A percentile compares a stretch with the other conserved stretches of the same genome.
phyloP scores from a whole-genome alignment of 2,329 filamentous ascomycete genomes.

The Cadophora gregata region DNA sequence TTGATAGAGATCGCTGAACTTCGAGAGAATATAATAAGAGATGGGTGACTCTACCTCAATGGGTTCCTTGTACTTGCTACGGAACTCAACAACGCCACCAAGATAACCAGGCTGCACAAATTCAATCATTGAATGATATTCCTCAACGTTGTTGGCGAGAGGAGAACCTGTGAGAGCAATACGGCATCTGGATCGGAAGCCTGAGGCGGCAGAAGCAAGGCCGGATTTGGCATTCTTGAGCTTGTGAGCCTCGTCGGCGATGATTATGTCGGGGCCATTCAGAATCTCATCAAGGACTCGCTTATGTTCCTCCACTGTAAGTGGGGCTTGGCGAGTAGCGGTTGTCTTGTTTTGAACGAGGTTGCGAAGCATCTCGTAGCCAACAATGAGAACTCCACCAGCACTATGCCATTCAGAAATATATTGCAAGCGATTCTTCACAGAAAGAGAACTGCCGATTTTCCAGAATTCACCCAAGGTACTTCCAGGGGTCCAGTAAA shows the following conservation, averaged over 20 bases:
- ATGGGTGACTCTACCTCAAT: constrained; percentile 58
- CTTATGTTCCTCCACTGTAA: constrained; percentile 47
- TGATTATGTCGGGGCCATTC: constrained; percentile 70
- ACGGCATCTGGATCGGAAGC: constrained; percentile 70
- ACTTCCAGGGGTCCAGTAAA: constrained; percentile 67
- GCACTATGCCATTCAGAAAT: constrained; percentile 64
- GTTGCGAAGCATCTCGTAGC: constrained; percentile 71
- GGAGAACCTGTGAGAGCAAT: constrained; percentile 90
- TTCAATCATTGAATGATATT: constrained; percentile 87
- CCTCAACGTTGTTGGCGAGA: constrained; percentile 80
- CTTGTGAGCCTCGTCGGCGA: constrained; percentile 85
- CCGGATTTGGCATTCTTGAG: constrained; percentile 70
- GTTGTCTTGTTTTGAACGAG: constrained; percentile 49
- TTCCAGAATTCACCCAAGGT: constrained; percentile 62
- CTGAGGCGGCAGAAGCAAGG: constrained; percentile 58
- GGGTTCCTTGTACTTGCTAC: constrained; percentile 69
- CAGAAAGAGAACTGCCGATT: constrained; percentile 46
- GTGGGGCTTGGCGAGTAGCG: constrained; percentile 34
- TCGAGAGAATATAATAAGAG: too few species aligned
- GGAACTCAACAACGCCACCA: constrained; percentile 72
- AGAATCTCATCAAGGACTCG: constrained; percentile 57
- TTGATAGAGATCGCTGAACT: too few species aligned
- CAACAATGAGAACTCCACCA: constrained; percentile 78
- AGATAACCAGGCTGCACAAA: constrained; percentile 51
- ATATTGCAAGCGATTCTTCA: constrained; percentile 48